phyloP scores from a whole-genome alignment of 2,329 filamentous ascomycete genomes.

The Penicillium nordicum region DNA sequence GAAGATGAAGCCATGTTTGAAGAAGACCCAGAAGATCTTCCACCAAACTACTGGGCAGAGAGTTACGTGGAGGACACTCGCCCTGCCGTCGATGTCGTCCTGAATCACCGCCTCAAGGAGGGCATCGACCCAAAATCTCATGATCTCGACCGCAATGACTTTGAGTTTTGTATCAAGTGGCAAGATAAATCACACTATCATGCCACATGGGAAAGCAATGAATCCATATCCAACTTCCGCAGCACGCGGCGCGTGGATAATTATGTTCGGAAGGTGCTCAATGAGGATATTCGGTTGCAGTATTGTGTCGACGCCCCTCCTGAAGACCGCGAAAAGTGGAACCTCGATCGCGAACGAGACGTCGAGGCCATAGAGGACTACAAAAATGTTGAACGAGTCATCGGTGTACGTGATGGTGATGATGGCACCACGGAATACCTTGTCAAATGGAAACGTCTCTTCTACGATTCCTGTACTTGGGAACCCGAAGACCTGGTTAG shows the following conservation, averaged over 20 bases:
- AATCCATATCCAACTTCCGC: conserved; percentile 69
- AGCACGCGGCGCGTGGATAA: conserved; percentile 90
- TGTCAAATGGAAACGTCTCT: conserved; percentile 94
- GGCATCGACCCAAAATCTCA: conserved; percentile 49
- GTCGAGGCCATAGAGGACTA: conserved; percentile 85
- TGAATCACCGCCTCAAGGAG: conserved; percentile 78
- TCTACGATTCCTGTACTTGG: conserved; percentile 95
- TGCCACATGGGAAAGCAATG: conserved; percentile 86
- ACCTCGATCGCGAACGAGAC: conserved; percentile 88
- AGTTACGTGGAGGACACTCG: conserved; percentile 68
- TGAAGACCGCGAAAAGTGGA: conserved; percentile 89
- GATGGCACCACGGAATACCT: conserved; percentile 76
- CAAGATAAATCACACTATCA: conserved; percentile 92
- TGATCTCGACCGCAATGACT: conserved; percentile 59
- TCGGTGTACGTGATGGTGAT: conserved; percentile 75
- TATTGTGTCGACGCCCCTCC: conserved; percentile 71
- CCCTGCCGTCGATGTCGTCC: conserved; percentile 84
- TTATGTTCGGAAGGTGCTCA: conserved; percentile 81
- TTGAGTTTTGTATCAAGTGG: conserved; percentile 94
- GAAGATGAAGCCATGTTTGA: conserved; percentile 55
- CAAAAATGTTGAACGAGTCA: conserved; percentile 88
- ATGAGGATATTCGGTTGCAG: conserved; percentile 73
- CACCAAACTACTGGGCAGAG: conserved; percentile 67
- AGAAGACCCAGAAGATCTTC: conserved; percentile 56
- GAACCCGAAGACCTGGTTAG: conserved; percentile 73